A percentile compares a stretch with the other conserved stretches of the same genome.
These are phyloP conservation scores for Magnolia changhungtana DNA, from an alignment of 164 flowering plant genomes.

Conservation along the genomic window DNA sequence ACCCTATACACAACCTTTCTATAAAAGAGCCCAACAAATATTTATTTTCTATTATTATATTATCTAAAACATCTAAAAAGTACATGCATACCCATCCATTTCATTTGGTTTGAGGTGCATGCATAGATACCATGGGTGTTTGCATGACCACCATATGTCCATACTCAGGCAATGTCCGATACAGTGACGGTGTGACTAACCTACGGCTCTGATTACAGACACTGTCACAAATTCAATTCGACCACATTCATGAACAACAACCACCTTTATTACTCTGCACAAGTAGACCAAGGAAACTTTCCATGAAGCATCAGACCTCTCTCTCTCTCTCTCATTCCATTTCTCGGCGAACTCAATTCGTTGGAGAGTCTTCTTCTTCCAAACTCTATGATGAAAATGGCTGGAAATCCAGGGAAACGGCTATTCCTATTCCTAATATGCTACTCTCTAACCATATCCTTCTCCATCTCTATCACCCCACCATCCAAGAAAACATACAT, in stretches of 20 bases:
- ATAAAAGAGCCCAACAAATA: no score
- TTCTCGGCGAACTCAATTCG: neutral
- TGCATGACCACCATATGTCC: no score
- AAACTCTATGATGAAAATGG: conserved; percentile 1
- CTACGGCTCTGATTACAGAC: neutral
- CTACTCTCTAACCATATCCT: neutral
- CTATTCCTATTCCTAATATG: conserved; percentile 4
- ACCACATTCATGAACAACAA: neutral
- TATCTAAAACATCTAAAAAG: no score
- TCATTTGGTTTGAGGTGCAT: no score
- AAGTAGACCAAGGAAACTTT: neutral
- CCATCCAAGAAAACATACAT: conserved; percentile 51
- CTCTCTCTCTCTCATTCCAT: neutral
- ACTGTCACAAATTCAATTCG: neutral
- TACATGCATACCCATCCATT: no score
- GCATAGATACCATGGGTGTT: no score
- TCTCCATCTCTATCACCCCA: conserved; percentile 3
- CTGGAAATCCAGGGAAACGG: conserved; percentile 6
- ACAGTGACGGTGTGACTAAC: no score
- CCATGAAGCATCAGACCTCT: no score
- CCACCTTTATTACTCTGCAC: neutral
- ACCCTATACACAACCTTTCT: no score
- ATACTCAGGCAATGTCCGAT: no score
- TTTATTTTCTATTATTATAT: no score
- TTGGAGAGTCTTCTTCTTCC: conserved; percentile 8